phyloP scores from a whole-genome alignment of 129 eudicot species.

The Escallonia herrerae region DNA sequence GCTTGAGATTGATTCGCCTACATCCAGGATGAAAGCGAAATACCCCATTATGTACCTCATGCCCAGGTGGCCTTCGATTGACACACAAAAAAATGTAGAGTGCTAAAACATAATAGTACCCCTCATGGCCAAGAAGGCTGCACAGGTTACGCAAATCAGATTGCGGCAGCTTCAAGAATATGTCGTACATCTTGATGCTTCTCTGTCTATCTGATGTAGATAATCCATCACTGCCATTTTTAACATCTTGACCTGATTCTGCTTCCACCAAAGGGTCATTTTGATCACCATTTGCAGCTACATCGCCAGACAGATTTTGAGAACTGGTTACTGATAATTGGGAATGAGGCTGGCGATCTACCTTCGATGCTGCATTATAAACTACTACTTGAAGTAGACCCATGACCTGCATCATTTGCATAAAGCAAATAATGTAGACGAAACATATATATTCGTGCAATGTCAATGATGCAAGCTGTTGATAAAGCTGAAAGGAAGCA shows the following conservation, averaged over 20 bases:
- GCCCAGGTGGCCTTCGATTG: too few relatives aligned
- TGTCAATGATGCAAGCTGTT: not conserved
- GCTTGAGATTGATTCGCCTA: too few relatives aligned
- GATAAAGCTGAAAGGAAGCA: too few relatives aligned
- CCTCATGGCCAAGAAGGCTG: conserved; percentile 93
- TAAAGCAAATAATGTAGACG: not conserved
- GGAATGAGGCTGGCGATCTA: conserved; percentile 41
- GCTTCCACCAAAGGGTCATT: conserved; percentile 31
- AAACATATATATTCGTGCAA: not conserved
- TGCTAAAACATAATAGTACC: conserved; percentile 37
- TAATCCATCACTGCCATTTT: conserved; percentile 25
- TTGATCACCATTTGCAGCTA: conserved; percentile 30
- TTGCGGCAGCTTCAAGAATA: conserved; percentile 65
- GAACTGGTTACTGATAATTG: conserved; percentile 44
- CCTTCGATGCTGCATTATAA: conserved; percentile 70
- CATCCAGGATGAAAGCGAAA: too few relatives aligned
- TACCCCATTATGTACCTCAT: too few relatives aligned
- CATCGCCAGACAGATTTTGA: conserved; percentile 34
- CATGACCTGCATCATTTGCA: conserved; percentile 61
- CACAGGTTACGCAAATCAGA: conserved; percentile 75
- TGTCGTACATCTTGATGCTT: conserved; percentile 34
- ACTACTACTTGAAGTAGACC: conserved; percentile 85
- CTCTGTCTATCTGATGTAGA: conserved; percentile 43
- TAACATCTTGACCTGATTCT: conserved; percentile 36
- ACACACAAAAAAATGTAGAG: not conserved